A percentile compares a stretch with the other conserved stretches of the same genome.
phyloP scores from a whole-genome alignment of 768 basidiomycete genomes.

The Lyophyllum atratum region DNA sequence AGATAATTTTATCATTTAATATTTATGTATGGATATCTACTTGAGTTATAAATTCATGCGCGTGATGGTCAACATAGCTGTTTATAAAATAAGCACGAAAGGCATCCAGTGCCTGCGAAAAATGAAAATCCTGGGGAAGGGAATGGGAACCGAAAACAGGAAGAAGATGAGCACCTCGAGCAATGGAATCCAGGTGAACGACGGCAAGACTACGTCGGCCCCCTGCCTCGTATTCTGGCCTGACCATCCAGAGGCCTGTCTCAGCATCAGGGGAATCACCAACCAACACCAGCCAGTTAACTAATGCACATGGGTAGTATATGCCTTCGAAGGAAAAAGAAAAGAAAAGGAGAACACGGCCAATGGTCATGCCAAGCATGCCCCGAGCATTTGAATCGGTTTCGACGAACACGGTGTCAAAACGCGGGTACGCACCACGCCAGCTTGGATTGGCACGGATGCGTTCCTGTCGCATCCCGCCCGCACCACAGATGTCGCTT shows the following conservation, averaged over 20 bases:
- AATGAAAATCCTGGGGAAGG: constrained; percentile 16
- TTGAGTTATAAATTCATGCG: constrained; percentile 1
- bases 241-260: constrained; percentile 21
- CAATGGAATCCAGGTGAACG: constrained; percentile 21
- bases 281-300: constrained; percentile 5
- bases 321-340: constrained; percentile 22
- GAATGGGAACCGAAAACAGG: constrained; percentile 20
- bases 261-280: constrained; percentile 10
- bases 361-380: constrained; percentile 29
- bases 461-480: constrained; percentile 28
- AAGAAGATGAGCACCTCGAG: constrained; percentile 26
- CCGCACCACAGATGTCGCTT: constrained; percentile 24
- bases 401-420: constrained; percentile 31
- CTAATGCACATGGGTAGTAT: constrained; percentile 4
- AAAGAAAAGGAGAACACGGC: constrained; percentile 29
- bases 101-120: constrained; percentile 21
- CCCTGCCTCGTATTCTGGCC: neutral
- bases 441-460: constrained; percentile 28
- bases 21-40: neutral
- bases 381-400: constrained; percentile 19
- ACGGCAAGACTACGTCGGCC: constrained; percentile 6
- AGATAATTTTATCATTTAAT: neutral
- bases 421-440: constrained; percentile 15
- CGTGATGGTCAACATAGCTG: constrained; percentile 5
- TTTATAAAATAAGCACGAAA: constrained; percentile 17